phyloP scores from a whole-genome alignment of 1,284 basidiomycete species.

The Microbotryum intermedium region DNA sequence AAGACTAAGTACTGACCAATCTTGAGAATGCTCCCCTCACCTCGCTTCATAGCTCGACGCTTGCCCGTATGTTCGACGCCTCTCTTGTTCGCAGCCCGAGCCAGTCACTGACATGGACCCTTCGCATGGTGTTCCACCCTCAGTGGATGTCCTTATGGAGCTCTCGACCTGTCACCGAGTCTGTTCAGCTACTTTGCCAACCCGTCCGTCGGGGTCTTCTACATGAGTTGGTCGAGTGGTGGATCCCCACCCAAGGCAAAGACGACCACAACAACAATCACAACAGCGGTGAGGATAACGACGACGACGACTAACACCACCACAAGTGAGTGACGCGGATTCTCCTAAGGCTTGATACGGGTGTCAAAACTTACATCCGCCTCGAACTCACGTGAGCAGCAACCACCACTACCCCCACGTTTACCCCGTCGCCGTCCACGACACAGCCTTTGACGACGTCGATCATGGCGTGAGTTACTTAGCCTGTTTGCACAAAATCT shows the following conservation, averaged over 20 bases:
- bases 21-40: no score
- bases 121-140: background rate
- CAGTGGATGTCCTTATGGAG: slow-evolving; percentile 61
- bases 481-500: background rate
- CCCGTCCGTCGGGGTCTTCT: slow-evolving; percentile 39
- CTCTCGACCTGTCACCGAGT: slow-evolving; percentile 65
- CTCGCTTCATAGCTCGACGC: slow-evolving; percentile 44
- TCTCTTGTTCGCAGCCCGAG: background rate
- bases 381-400: background rate
- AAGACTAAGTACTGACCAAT: no score
- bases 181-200: slow-evolving; percentile 54
- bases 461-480: background rate
- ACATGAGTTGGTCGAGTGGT: slow-evolving; percentile 40
- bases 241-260: background rate
- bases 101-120: no score
- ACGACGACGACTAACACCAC: background rate
- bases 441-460: slow-evolving; percentile 1
- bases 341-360: no score
- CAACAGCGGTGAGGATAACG: slow-evolving; percentile 1
- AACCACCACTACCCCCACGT: slow-evolving; percentile 5
- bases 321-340: background rate
- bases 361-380: no score
- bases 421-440: background rate
- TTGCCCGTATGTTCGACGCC: slow-evolving; percentile 45
- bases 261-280: slow-evolving; percentile 3